phyloP scores from a whole-genome alignment of 2,329 filamentous ascomycete species.

The Trichothecium roseum region DNA sequence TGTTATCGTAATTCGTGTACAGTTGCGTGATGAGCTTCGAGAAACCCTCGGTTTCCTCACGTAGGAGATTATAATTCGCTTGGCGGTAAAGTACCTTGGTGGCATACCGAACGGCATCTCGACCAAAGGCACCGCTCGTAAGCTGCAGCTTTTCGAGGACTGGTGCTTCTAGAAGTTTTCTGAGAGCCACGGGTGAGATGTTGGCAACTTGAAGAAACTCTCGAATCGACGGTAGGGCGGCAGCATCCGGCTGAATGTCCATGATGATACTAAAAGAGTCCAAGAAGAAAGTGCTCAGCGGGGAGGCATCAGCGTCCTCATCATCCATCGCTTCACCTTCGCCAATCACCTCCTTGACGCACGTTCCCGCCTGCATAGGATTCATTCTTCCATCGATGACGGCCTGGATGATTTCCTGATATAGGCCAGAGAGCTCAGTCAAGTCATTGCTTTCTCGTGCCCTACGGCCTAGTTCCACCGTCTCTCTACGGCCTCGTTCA shows the following conservation, averaged over 20 bases:
- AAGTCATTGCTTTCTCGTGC: constrained; percentile 59
- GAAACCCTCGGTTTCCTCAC: constrained; percentile 94
- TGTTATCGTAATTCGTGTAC: constrained; percentile 74
- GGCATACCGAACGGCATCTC: constrained; percentile 76
- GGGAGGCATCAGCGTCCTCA: constrained; percentile 41
- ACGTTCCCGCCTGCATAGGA: constrained; percentile 57
- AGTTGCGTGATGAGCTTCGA: constrained; percentile 93
- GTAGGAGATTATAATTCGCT: constrained; percentile 89
- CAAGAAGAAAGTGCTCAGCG: constrained; percentile 63
- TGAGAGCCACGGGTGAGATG: constrained; percentile 63
- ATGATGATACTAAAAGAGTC: constrained; percentile 74
- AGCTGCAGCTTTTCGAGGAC: constrained; percentile 68
- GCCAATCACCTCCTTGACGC: constrained; percentile 64
- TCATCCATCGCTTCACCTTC: constrained; percentile 37
- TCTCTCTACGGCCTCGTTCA: constrained; percentile 51
- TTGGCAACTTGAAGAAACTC: constrained; percentile 62
- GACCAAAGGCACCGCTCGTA: constrained; percentile 74
- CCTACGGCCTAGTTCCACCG: constrained; percentile 55
- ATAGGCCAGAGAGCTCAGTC: constrained; percentile 58
- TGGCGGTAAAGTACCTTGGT: constrained; percentile 92
- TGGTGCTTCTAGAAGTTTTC: constrained; percentile 70
- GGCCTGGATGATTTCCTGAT: constrained; percentile 76
- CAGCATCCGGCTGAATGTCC: constrained; percentile 29
- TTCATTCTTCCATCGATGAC: constrained; percentile 60
- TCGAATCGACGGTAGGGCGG: constrained; percentile 41